These are phyloP conservation scores for Oryza coarctata DNA, from an alignment of 176 grass and related monocot species.

Conservation along the genomic window DNA sequence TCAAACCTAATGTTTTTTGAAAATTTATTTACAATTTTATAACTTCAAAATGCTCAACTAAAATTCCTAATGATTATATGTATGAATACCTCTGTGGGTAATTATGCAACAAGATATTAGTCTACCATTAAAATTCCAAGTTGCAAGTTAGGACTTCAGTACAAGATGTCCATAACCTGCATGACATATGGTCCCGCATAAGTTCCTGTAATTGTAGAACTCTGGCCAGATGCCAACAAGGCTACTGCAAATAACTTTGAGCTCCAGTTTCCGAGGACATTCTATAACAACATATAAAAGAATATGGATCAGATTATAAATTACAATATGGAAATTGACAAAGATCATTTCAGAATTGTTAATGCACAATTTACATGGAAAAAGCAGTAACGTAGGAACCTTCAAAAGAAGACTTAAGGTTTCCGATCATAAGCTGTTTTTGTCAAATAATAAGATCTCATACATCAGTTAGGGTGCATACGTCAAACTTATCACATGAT, in stretches of 20 bases:
- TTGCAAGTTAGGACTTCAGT: neutral
- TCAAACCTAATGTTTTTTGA: neutral
- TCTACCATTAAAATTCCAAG: neutral
- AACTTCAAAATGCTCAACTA: neutral
- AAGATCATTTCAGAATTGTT: constrained; percentile 1
- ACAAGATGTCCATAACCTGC: constrained; percentile 60
- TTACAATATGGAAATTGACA: neutral
- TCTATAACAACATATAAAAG: constrained; percentile 45
- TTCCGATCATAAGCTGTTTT: neutral
- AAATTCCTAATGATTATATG: neutral
- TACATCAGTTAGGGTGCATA: neutral
- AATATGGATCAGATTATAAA: constrained; percentile 20
- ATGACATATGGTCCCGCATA: constrained; percentile 98
- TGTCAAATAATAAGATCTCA: neutral
- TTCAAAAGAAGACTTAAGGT: neutral
- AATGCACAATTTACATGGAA: neutral
- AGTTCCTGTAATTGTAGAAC: constrained; percentile 97
- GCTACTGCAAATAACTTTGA: constrained; percentile 95
- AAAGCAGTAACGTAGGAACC: neutral
- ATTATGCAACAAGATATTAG: neutral
- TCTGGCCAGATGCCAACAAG: constrained; percentile 94
- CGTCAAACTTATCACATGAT: neutral
- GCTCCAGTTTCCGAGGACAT: constrained; percentile 94
- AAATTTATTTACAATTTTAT: constrained; percentile 16
- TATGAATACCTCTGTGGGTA: neutral